phyloP scores from a whole-genome alignment of 306 rosid species.

The Comarum palustre region DNA sequence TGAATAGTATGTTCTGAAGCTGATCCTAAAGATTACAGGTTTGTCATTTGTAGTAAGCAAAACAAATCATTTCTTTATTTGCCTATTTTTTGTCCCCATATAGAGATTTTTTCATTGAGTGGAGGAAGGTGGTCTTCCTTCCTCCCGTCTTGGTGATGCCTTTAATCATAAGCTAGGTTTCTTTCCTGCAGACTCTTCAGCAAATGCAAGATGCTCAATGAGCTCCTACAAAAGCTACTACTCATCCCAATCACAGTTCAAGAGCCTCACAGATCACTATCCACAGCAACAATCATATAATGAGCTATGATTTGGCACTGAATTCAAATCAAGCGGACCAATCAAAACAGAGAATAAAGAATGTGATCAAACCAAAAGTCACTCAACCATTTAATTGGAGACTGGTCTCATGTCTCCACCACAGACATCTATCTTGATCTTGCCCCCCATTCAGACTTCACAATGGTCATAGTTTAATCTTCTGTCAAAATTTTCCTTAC shows the following conservation, averaged over 20 bases:
- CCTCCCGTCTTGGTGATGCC: background rate
- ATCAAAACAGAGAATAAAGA: constrained; percentile 49
- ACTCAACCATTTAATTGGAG: constrained; percentile 85
- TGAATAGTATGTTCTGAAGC: constrained; percentile 28
- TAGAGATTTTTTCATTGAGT: constrained; percentile 28
- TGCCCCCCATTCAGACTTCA: constrained; percentile 70
- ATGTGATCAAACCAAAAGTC: constrained; percentile 62
- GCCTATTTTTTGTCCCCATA: constrained; percentile 8
- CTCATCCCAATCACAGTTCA: constrained; percentile 47
- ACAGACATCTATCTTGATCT: constrained; percentile 92
- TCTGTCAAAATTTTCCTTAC: background rate
- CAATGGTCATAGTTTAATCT: constrained; percentile 40
- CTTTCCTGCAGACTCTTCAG: constrained; percentile 68
- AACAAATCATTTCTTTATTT: background rate
- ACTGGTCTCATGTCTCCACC: constrained; percentile 75
- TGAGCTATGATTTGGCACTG: constrained; percentile 65
- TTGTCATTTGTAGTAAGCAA: constrained; percentile 1
- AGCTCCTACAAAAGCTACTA: too few relatives aligned
- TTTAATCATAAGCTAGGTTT: constrained; percentile 53
- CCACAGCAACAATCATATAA: constrained; percentile 20
- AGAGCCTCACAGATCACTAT: constrained; percentile 31
- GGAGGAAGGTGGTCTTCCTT: constrained; percentile 38
- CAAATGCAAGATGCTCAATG: constrained; percentile 51
- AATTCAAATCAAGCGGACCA: constrained; percentile 64
- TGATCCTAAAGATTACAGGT: constrained; percentile 64